Evolutionary conservation across 805 yeast species (phyloP).

Genomic region (Ogataea zsoltii): DNA sequence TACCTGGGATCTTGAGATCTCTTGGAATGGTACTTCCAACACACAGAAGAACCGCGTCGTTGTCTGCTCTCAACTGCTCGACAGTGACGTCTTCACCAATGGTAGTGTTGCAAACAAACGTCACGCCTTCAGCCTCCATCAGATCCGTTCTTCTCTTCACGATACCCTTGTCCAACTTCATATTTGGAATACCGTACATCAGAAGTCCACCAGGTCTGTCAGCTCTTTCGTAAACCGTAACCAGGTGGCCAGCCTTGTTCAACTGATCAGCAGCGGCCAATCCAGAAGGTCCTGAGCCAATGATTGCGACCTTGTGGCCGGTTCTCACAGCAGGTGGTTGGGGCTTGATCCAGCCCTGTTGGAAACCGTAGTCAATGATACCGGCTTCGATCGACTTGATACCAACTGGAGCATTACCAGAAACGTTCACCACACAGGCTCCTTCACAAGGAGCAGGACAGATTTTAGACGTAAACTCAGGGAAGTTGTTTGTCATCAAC

Average conservation of each 20-base stretch:
- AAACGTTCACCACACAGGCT: slow-evolving; percentile 81
- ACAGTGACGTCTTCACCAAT: slow-evolving; percentile 82
- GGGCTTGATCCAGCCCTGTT: slow-evolving; percentile 95
- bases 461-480: slow-evolving; percentile 96
- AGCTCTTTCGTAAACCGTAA: slow-evolving; percentile 89
- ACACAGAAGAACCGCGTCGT: slow-evolving; percentile 87
- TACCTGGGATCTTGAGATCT: slow-evolving; percentile 91
- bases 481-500: slow-evolving; percentile 96
- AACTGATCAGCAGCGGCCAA: slow-evolving; percentile 96
- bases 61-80: slow-evolving; percentile 59
- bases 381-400: slow-evolving; percentile 95
- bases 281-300: slow-evolving; percentile 98
- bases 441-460: slow-evolving; percentile 99
- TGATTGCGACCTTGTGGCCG: slow-evolving; percentile 78
- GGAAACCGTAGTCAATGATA: slow-evolving; percentile 94
- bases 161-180: slow-evolving; percentile 92
- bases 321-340: slow-evolving; percentile 76
- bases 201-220: slow-evolving; percentile 96
- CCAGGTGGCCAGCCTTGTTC: slow-evolving; percentile 92
- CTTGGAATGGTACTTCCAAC: slow-evolving; percentile 97
- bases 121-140: slow-evolving; percentile 86
- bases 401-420: slow-evolving; percentile 94
- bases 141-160: slow-evolving; percentile 93
- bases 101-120: slow-evolving; percentile 72
- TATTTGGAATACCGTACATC: slow-evolving; percentile 99